Conservation (phyloP, 768 basidiomycete species). For the Clitopilus hobsonii region DNA sequence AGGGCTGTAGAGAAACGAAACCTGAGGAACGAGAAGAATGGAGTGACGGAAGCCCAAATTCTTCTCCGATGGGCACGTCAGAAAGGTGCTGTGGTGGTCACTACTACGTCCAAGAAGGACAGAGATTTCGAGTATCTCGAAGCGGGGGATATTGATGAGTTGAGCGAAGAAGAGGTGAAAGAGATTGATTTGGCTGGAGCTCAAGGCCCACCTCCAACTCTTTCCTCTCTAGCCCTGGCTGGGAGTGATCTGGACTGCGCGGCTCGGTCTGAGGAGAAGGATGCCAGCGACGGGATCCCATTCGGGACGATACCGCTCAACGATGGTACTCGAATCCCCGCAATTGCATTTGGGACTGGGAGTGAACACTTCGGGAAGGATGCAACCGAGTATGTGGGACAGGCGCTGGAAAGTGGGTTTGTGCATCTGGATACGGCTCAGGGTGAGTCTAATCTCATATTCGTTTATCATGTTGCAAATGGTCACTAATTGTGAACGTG, state of each 20-base stretch:
- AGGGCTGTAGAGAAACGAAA: constrained; percentile 49
- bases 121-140: constrained; percentile 64
- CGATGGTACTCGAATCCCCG: constrained; percentile 43
- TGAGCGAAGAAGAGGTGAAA: constrained; percentile 48
- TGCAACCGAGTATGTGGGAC: constrained; percentile 29
- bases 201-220: constrained; percentile 35
- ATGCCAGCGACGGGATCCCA: not conserved
- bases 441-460: constrained; percentile 23
- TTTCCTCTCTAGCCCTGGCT: too few relatives aligned
- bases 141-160: constrained; percentile 47
- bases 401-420: constrained; percentile 13
- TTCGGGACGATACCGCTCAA: not conserved
- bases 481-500: not conserved
- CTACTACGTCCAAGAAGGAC: constrained; percentile 55
- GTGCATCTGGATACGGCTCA: constrained; percentile 25
- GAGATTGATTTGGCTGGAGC: constrained; percentile 64
- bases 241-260: too few relatives aligned
- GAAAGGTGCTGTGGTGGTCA: constrained; percentile 66
- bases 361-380: constrained; percentile 40
- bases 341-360: constrained; percentile 61
- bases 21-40: too few relatives aligned
- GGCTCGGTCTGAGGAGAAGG: too few relatives aligned
- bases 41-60: constrained; percentile 59
- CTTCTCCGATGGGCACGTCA: constrained; percentile 64
- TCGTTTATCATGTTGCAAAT: not conserved